These are phyloP conservation scores for Psilocybe tampanensis DNA, from an alignment of 768 basidiomycete species.

Conservation along the genomic window DNA sequence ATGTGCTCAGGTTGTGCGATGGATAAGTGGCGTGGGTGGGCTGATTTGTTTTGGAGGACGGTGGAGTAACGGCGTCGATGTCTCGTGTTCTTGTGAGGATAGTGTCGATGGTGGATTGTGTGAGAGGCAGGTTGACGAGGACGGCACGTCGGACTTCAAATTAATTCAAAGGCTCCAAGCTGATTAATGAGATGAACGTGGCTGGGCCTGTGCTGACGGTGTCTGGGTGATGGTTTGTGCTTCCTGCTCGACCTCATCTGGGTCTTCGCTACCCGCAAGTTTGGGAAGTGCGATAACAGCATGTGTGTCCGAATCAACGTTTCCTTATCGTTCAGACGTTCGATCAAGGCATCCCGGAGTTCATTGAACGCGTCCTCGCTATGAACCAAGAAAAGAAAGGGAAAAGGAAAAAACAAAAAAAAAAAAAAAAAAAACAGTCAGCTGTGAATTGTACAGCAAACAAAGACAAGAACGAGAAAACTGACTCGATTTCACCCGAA, in stretches of 20 bases:
- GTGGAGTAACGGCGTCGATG: conserved; percentile 75
- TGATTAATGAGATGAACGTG: conserved; percentile 39
- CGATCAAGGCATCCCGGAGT: conserved; percentile 69
- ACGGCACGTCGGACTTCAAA: conserved; percentile 89
- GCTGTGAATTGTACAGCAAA: not conserved
- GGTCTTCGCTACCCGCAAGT: conserved; percentile 72
- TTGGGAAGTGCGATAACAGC: conserved; percentile 82
- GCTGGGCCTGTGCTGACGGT: conserved; percentile 75
- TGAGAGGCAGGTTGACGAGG: conserved; percentile 73
- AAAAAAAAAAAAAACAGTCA: too few relatives aligned
- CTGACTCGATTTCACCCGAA: conserved; percentile 89
- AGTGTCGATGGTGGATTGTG: conserved; percentile 57
- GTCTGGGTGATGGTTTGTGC: conserved; percentile 59
- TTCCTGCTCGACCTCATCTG: conserved; percentile 50
- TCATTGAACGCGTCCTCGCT: conserved; percentile 83
- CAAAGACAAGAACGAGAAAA: conserved; percentile 22
- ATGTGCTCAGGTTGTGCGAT: conserved; percentile 84
- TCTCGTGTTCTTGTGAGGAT: conserved; percentile 86
- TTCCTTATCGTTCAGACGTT: conserved; percentile 89
- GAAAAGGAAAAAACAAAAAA: too few relatives aligned
- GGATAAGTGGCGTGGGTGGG: conserved; percentile 71
- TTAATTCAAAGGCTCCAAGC: too few relatives aligned
- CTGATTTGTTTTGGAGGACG: conserved; percentile 56
- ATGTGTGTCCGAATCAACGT: conserved; percentile 77
- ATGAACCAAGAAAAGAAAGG: too few relatives aligned